Evolutionary conservation across 495 filamentous ascomycete genomes (phyloP), one percentile per base, ranked within the genome.

Genomic region (Schizothecium vesticola): DNA sequence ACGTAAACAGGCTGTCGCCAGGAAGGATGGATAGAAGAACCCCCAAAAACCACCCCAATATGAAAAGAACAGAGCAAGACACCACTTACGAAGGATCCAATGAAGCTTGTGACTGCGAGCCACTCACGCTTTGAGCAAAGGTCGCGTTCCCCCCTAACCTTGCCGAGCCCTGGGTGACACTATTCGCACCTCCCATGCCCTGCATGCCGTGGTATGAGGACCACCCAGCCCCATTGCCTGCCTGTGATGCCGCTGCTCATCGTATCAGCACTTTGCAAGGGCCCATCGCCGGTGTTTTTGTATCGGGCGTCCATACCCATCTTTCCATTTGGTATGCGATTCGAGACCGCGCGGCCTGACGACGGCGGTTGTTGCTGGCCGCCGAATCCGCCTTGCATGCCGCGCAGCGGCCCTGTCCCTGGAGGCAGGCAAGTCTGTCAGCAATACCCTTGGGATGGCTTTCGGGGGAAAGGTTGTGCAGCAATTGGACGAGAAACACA

Each of bases 101-200:
- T 55, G 91, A 87, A 60, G 91, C 88, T 56, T 86, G 82, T 61
- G 91, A 86, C 74, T 95, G 92, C 16, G 90, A 92, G 16, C 87
- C 89, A 67, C 87, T 87, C 71, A 95, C 83, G 73, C 89, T 92
- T 77, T 94, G 92, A 65, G 92, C 92, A 78, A 95, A 96, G 72
- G 89, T 94, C 80, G 78, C 84, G 83, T 81, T 86, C 79, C 81
- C 89, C 80, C 80, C 89, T 79, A 80, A 87, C 65, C 81, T 74
- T 8, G 76, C 74, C 23, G 79, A 70, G 19, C 75, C 80, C 55
- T 80, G 80, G 56, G 80, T 74, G 78, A 72, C 80, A 82, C 86
- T 86, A 72, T 86, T 85, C 61, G 87, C 85, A 71, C 87, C 87
- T 60, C 90, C 87, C 83, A 92, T 89, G 61, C 91, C 19, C 43